These are phyloP conservation scores for Arctostaphylos glauca DNA, from an alignment of 148 eudicot species.

Conservation along the genomic window DNA sequence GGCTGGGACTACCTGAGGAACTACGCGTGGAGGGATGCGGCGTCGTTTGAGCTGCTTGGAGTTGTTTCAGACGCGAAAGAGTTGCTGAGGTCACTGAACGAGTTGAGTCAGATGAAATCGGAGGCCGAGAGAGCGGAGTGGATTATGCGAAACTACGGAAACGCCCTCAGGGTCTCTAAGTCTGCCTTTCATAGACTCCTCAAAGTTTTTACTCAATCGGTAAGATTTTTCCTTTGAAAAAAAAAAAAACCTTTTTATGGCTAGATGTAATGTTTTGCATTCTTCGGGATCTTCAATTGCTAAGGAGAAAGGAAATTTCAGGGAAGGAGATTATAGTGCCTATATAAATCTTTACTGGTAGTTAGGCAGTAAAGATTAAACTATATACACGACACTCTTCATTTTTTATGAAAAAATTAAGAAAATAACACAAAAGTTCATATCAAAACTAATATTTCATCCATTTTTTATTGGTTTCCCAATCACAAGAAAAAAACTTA, in stretches of 20 bases:
- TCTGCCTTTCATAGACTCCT: conserved; percentile 45
- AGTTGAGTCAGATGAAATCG: conserved; percentile 49
- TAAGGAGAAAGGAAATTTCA: background rate
- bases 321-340: background rate
- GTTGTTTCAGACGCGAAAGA: conserved; percentile 50
- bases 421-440: too few species aligned
- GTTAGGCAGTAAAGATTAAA: too few species aligned
- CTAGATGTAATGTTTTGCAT: too few species aligned
- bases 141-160: conserved; percentile 50
- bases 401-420: too few species aligned
- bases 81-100: conserved; percentile 44
- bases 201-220: conserved; percentile 57
- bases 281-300: background rate
- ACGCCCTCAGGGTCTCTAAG: conserved; percentile 38
- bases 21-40: conserved; percentile 58
- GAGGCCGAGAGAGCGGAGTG: conserved; percentile 54
- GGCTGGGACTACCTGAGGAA: conserved; percentile 68
- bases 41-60: conserved; percentile 38
- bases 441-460: too few species aligned
- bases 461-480: too few species aligned
- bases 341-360: too few species aligned
- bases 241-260: too few species aligned
- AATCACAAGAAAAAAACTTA: too few species aligned
- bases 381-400: too few species aligned
- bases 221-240: conserved; percentile 11